Evolutionary conservation across 1,139 yeast genomes (phyloP), one percentile per base, ranked within the genome.

Genomic region (Eremothecium coryli): DNA sequence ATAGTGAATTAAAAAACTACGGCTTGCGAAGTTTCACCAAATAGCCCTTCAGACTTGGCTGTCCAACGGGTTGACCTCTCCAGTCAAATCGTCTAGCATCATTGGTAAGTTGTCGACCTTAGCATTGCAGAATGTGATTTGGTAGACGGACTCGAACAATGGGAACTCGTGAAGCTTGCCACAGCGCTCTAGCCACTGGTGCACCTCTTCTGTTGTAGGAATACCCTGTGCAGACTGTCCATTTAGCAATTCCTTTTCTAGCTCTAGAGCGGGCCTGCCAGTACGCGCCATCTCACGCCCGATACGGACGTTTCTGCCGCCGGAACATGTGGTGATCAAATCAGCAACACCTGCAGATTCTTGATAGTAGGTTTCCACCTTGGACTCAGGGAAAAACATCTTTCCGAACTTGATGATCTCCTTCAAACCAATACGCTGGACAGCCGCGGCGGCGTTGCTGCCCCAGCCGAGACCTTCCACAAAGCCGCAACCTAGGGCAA

Each of bases 381-480:
- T 66, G 42, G 84, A 77, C 38, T 71, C 72, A 23, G 90, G 81
- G 70, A 78, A 76, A 56, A 73, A 73, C 45, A 71, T 71, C 51
- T 76, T 71, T 33, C 94, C 93, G 60, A 88, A 88, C 61, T 73
- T 73, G 58, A 85, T 80, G 64, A 79, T 84, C 65, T 88, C 97
- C 52, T 78, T 70, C 39, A 88, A 63, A 33, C 97, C 97, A 48
- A 93, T 77, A 66, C 97, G 76, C 88, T 86, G 85, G 51, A 88
- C 75, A 33, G 96, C 96, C 33, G 95, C 82, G 63, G 86, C 84
- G 48, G 97, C 95, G 57, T 88, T 88, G 65, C 85, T 95, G 58
- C 97, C 97, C 96, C 97, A 88, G 38, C 94, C 95, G 42, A 81
- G 71, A 49, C 96, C 96, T 63, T 84, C 95, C 42, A 86, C 95